Percentiles rank a stretch among this genome's conserved stretches.
Evolutionary conservation across 768 basidiomycete species (phyloP).

Genomic region (Nidularia pulvinata): DNA sequence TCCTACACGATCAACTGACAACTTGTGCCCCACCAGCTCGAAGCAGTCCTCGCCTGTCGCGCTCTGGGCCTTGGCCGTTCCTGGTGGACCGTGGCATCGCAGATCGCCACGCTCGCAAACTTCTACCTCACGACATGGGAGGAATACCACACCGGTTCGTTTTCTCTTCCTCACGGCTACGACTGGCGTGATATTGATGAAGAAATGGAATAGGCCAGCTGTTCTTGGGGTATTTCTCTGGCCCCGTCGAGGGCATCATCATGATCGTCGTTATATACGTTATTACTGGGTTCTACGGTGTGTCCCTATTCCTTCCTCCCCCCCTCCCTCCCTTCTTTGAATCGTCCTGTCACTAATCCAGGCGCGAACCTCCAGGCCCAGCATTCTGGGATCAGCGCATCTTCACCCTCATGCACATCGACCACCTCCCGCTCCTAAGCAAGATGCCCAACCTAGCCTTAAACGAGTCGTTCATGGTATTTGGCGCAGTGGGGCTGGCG

Average conservation of each 20-base stretch:
- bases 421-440: slow-evolving; percentile 45
- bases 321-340: not conserved
- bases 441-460: slow-evolving; percentile 69
- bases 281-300: slow-evolving; percentile 77
- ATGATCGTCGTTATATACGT: slow-evolving; percentile 78
- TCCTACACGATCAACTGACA: not conserved
- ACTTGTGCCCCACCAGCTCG: slow-evolving; percentile 52
- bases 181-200: not conserved
- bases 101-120: slow-evolving; percentile 73
- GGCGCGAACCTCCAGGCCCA: slow-evolving; percentile 46
- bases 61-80: slow-evolving; percentile 92
- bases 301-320: slow-evolving; percentile 9
- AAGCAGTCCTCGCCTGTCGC: slow-evolving; percentile 77
- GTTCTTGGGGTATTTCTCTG: slow-evolving; percentile 92
- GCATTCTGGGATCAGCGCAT: slow-evolving; percentile 79
- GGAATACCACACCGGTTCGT: slow-evolving; percentile 83
- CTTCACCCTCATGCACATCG: slow-evolving; percentile 56
- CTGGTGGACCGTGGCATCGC: slow-evolving; percentile 96
- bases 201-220: slow-evolving; percentile 59
- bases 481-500: slow-evolving; percentile 65
- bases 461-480: slow-evolving; percentile 88
- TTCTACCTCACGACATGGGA: slow-evolving; percentile 86
- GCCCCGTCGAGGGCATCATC: slow-evolving; percentile 95
- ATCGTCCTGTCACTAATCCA: not conserved
- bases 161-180: not conserved